Percentiles rank a stretch among this genome's conserved stretches.
phyloP scores from a whole-genome alignment of 306 rosid genomes.

The Aeschynomene evenia region DNA sequence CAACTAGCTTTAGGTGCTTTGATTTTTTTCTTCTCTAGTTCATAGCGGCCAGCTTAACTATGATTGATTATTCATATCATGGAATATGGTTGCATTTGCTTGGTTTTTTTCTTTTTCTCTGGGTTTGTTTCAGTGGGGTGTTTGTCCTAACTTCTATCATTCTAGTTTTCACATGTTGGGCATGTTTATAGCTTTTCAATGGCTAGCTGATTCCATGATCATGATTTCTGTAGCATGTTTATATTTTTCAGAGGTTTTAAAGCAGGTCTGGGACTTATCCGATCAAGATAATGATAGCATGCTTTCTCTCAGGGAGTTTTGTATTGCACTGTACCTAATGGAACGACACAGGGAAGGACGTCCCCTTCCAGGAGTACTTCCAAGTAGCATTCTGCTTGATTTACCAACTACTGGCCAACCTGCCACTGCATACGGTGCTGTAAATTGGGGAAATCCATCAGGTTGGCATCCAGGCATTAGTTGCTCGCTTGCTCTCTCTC shows the following conservation, averaged over 20 bases:
- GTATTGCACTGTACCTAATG: constrained; percentile 90
- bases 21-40: constrained; percentile 16
- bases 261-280: constrained; percentile 99
- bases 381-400: constrained; percentile 68
- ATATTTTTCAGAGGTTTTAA: constrained; percentile 79
- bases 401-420: constrained; percentile 62
- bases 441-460: constrained; percentile 68
- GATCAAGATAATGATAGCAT: constrained; percentile 99
- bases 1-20: neutral
- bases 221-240: constrained; percentile 45
- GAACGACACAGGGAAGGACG: constrained; percentile 93
- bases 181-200: constrained; percentile 9
- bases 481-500: neutral
- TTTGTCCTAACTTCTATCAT: neutral
- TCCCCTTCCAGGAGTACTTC: constrained; percentile 78
- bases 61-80: neutral
- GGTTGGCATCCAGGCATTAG: constrained; percentile 45
- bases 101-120: neutral
- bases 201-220: constrained; percentile 35
- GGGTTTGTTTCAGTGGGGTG: neutral
- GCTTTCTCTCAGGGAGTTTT: constrained; percentile 97
- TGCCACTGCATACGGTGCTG: constrained; percentile 42
- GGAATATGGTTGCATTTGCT: constrained; percentile 18
- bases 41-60: neutral
- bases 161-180: constrained; percentile 1